Evolutionary conservation across 106 monocot genomes (phyloP).

Genomic region (Triglochin maritima): DNA sequence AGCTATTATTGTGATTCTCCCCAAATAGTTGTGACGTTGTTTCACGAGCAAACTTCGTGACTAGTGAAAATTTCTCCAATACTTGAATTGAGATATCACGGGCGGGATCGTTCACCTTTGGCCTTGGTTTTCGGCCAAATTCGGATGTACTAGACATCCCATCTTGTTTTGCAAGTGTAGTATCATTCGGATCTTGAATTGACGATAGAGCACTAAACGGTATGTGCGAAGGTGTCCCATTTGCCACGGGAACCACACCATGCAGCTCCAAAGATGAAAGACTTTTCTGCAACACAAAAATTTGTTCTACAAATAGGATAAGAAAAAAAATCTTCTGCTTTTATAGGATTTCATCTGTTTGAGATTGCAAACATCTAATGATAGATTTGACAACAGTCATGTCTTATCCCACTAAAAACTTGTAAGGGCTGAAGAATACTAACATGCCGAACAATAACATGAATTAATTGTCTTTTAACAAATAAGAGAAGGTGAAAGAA

Average conservation of each 20-base stretch:
- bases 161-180: conserved; percentile 16
- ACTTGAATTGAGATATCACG: conserved; percentile 93
- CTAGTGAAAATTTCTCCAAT: conserved; percentile 93
- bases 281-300: conserved; percentile 47
- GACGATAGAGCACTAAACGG: conserved; percentile 30
- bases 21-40: conserved; percentile 80
- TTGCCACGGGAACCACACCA: conserved; percentile 50
- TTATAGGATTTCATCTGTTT: no score
- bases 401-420: no score
- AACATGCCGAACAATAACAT: no score
- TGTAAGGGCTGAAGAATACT: no score
- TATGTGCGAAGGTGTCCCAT: conserved; percentile 31
- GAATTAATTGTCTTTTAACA: no score
- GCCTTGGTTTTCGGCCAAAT: conserved; percentile 43
- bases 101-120: conserved; percentile 70
- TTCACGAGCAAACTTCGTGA: conserved; percentile 96
- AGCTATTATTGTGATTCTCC: conserved; percentile 47
- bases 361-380: no score
- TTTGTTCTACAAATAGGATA: no score
- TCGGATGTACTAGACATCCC: conserved; percentile 30
- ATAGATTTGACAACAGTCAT: no score
- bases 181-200: conserved; percentile 33
- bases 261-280: conserved; percentile 84
- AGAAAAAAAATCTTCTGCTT: no score
- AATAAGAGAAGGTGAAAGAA: no score